Base-by-base conservation (phyloP, 2,329 filamentous ascomycete genomes). In the Tympanopsis confertula region DNA sequence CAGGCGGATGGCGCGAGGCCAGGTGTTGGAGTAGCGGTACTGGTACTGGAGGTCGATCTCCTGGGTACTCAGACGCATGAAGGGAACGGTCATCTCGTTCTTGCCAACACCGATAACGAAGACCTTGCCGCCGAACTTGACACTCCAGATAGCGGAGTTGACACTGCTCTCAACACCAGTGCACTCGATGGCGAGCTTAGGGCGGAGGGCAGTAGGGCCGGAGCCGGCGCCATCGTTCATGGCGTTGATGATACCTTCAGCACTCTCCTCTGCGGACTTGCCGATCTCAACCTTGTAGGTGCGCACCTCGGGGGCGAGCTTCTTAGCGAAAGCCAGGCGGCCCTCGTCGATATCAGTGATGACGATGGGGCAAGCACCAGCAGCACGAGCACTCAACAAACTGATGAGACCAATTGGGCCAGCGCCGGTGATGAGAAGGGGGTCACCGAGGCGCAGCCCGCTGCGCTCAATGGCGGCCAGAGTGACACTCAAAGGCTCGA, bases 41-140 rank as follows among this genome's bases (percentile, higher is more conserved):
- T 96, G 89, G 61, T 95, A 91, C 64, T 94, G 86, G 42, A 96
- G 68, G 61, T 96, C 89, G 49, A 96, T 83, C 65, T 96, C 91
- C 45, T 85, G 75, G 4, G 88, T 89, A 50, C 82, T 89, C 41
- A 89, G 73, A 37, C 86, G 68, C 89, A 95, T 95, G 60, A 96
- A 96, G 19, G 89, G 89, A 45, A 96, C 82, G 61, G 76, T 86
- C 68, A 96, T 91, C 68, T 95, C 86, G 57, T 91, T 88, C 70
- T 84, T 89, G 47, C 89, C 91, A 3, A 96, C 88, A 29, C 89
- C 89, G 47, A 95, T 93, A 45, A 96, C 82, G 55, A 96, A 96
- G 38, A 96, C 89, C 63, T 93, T 94, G 50, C 91, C 89, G 46
- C 89, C 91, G 52, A 96, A 96, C 64, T 89, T 93, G 56, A 83